phyloP scores from a whole-genome alignment of 176 grass and related monocot genomes.

The Lolium perenne region DNA sequence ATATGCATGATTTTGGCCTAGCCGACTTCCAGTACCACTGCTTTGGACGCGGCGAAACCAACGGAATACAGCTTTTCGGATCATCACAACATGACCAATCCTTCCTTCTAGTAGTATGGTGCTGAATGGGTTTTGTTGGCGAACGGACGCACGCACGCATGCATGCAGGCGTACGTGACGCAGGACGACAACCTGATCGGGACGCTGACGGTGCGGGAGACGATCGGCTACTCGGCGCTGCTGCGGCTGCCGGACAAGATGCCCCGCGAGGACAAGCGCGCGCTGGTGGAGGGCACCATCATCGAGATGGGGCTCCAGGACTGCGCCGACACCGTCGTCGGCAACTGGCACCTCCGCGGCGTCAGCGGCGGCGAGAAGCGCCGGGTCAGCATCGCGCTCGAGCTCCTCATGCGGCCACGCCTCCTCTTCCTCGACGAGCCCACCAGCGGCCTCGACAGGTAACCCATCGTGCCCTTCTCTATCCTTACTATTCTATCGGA shows the following conservation, averaged over 20 bases:
- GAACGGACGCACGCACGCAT: neutral
- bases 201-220: slow-evolving; percentile 96
- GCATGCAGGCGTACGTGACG: slow-evolving; percentile 86
- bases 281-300: slow-evolving; percentile 93
- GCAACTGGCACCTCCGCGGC: slow-evolving; percentile 97
- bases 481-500: too few relatives aligned
- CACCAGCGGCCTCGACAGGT: slow-evolving; percentile 99
- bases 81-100: neutral
- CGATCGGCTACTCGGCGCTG: slow-evolving; percentile 90
- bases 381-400: slow-evolving; percentile 95
- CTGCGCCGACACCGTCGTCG: slow-evolving; percentile 93
- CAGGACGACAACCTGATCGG: slow-evolving; percentile 99
- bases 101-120: neutral
- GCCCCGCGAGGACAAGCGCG: slow-evolving; percentile 82
- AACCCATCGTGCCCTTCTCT: neutral
- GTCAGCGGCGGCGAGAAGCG: slow-evolving; percentile 98
- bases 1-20: neutral
- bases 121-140: neutral
- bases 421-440: slow-evolving; percentile 99
- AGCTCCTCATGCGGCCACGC: slow-evolving; percentile 95
- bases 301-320: slow-evolving; percentile 97
- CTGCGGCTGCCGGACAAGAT: slow-evolving; percentile 96
- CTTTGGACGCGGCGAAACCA: neutral
- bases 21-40: neutral
- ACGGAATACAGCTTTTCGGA: neutral